phyloP scores from a whole-genome alignment of 2,329 filamentous ascomycete genomes.

The Penicillium aurantiogriseum region DNA sequence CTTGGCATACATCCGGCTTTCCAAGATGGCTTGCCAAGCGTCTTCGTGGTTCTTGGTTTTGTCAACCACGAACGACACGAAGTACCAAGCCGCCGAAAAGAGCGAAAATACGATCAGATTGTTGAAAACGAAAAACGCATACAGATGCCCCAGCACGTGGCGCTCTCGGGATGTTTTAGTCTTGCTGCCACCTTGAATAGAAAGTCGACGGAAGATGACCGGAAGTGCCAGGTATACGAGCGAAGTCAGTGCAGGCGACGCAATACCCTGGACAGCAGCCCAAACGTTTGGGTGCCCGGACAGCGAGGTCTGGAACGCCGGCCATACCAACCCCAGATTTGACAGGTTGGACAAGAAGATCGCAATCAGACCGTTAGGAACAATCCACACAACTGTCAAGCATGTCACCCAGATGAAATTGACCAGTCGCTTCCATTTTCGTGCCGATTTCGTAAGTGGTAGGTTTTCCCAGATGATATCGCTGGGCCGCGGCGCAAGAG shows the following conservation, averaged over 20 bases:
- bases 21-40: slow-evolving; percentile 67
- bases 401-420: slow-evolving; percentile 82
- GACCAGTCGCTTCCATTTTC: slow-evolving; percentile 70
- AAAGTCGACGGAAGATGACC: slow-evolving; percentile 84
- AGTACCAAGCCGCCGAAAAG: slow-evolving; percentile 78
- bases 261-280: slow-evolving; percentile 89
- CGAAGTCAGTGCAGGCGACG: slow-evolving; percentile 82
- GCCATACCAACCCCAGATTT: slow-evolving; percentile 80
- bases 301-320: slow-evolving; percentile 67
- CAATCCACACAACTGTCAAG: slow-evolving; percentile 82
- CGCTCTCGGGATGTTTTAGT: slow-evolving; percentile 91
- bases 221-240: slow-evolving; percentile 84
- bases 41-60: slow-evolving; percentile 57
- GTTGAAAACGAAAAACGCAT: slow-evolving; percentile 96
- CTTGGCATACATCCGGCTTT: slow-evolving; percentile 61
- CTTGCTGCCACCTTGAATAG: slow-evolving; percentile 78
- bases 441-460: slow-evolving; percentile 64
- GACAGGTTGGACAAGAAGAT: slow-evolving; percentile 85
- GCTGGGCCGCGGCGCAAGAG: slow-evolving; percentile 78
- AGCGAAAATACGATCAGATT: slow-evolving; percentile 92
- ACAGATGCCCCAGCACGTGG: slow-evolving; percentile 86
- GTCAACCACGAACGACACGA: slow-evolving; percentile 64
- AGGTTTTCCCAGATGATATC: slow-evolving; percentile 98
- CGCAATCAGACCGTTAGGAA: slow-evolving; percentile 89
- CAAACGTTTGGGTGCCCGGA: slow-evolving; percentile 64